phyloP scores from a whole-genome alignment of 164 flowering plant genomes.

The Umbellularia californica region DNA sequence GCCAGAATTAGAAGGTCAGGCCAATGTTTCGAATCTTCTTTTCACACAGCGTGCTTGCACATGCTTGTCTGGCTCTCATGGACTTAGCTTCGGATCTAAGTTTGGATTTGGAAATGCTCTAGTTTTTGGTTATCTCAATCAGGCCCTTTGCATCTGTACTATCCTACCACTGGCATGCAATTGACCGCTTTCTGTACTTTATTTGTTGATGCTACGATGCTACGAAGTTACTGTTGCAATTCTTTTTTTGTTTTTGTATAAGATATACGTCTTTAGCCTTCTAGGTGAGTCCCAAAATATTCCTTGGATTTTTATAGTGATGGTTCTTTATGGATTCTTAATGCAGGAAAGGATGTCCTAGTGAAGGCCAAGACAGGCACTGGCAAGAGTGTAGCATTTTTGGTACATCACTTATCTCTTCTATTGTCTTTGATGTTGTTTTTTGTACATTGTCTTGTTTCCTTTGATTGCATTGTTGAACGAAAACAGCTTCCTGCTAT shows the following conservation, averaged over 20 bases:
- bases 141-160: neutral
- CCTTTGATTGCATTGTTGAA: constrained; percentile 34
- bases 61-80: too few relatives aligned
- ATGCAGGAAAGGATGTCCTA: constrained; percentile 82
- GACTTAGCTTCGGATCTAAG: too few relatives aligned
- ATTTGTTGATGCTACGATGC: neutral
- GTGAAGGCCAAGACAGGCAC: constrained; percentile 95
- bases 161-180: neutral
- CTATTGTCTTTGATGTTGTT: neutral
- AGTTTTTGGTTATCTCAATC: too few relatives aligned
- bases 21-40: too few relatives aligned
- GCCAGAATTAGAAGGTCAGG: too few relatives aligned
- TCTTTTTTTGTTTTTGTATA: neutral
- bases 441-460: constrained; percentile 11
- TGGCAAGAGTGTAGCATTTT: constrained; percentile 86
- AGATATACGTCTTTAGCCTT: neutral
- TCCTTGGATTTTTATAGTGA: neutral
- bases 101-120: neutral
- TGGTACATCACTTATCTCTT: constrained; percentile 49
- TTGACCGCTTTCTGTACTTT: neutral
- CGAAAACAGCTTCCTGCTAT: constrained; percentile 96
- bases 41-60: too few relatives aligned
- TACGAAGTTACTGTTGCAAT: neutral
- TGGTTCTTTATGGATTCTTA: constrained; percentile 8
- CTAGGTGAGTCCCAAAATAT: neutral